Evolutionary conservation across 2,329 filamentous ascomycete species (phyloP).

Genomic region (Elsinoe fawcettii): DNA sequence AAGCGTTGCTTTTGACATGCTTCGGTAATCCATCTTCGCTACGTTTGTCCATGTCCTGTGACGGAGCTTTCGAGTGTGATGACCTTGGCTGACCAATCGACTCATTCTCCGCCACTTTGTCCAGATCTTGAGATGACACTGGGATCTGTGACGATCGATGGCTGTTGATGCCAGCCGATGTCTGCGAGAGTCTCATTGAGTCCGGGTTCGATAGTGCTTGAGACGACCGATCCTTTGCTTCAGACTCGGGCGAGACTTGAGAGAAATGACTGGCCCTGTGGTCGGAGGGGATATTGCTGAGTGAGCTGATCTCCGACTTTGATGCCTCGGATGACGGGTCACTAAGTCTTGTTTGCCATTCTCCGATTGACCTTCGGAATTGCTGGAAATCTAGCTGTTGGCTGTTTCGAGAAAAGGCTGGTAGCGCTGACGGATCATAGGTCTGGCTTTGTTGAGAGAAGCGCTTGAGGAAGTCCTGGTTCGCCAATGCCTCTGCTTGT

Average conservation of each 20-base stretch:
- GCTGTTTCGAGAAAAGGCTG: slow-evolving; percentile 30
- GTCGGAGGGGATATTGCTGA: slow-evolving; percentile 7
- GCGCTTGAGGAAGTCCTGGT: slow-evolving; percentile 41
- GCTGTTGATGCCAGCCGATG: background rate
- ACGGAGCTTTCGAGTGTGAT: background rate
- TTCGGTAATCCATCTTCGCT: slow-evolving; percentile 27
- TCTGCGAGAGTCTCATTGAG: background rate
- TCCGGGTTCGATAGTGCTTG: slow-evolving; percentile 1
- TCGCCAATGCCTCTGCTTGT: slow-evolving; percentile 41
- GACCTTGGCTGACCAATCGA: background rate
- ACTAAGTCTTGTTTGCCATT: slow-evolving; percentile 17
- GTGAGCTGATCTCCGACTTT: slow-evolving; percentile 18
- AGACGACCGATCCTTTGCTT: slow-evolving; percentile 2
- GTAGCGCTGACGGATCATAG: slow-evolving; percentile 26
- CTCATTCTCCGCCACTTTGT: background rate
- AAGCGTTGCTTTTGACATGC: slow-evolving; percentile 57
- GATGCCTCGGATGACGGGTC: slow-evolving; percentile 21
- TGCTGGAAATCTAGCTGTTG: slow-evolving; percentile 25
- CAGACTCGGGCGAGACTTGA: slow-evolving; percentile 13
- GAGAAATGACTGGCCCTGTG: slow-evolving; percentile 13
- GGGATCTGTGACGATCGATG: background rate
- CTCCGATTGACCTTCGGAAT: slow-evolving; percentile 6
- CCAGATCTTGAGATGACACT: background rate
- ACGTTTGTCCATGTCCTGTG: background rate
- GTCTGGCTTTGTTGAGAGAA: slow-evolving; percentile 31